Base-by-base conservation (phyloP, 2,329 filamentous ascomycete species). In the Aspergillus pseudonomiae region DNA sequence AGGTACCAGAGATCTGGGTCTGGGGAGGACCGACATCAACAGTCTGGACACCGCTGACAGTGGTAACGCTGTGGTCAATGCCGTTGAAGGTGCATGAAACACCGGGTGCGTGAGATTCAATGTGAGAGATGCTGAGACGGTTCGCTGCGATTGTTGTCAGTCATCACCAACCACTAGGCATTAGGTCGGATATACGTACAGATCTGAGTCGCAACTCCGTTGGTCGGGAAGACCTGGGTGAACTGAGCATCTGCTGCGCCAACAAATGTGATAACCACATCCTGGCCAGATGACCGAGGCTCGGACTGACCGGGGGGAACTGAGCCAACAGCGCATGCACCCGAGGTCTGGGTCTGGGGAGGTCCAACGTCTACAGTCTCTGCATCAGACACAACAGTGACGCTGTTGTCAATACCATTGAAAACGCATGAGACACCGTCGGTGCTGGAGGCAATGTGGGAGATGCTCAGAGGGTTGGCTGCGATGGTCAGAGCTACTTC, bases 1-100 rank as follows among this genome's bases (percentile, higher is more conserved):
- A 71, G 16, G 62, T 50, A 10, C 68, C 70, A 32, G 63, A 60
- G 36, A 63, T 39, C 57, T 72, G 70, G 16, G 68, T 70, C 66
- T 72, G 70, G 9, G 70, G 70, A 26, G 69, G 69, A 2, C 69
- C 70, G 28, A 72, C 70, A 39, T 71, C 68, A 4, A 72, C 67
- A 14, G 58, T 63, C 3, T 41, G 56, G 1, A 36, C 57, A n/a
- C 66, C 65, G 43, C 46, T 57, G 24, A 71, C 65, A 16, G 62
- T 63, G 5, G 70, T 72, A 16, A 64, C 56, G n/a, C 62, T 59
- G 50, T 62, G 39, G 19, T 72, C 69, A 43, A 70, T 55, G 19
- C 70, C 70, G 7, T 65, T 41, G 62, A 71, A 72, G 28, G 63
- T 67, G 59, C 70, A 72, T 30, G 54, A 48, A 2, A 63, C 63